Conservation (phyloP, 2,329 filamentous ascomycete species). For the Podosphaera fusca region DNA sequence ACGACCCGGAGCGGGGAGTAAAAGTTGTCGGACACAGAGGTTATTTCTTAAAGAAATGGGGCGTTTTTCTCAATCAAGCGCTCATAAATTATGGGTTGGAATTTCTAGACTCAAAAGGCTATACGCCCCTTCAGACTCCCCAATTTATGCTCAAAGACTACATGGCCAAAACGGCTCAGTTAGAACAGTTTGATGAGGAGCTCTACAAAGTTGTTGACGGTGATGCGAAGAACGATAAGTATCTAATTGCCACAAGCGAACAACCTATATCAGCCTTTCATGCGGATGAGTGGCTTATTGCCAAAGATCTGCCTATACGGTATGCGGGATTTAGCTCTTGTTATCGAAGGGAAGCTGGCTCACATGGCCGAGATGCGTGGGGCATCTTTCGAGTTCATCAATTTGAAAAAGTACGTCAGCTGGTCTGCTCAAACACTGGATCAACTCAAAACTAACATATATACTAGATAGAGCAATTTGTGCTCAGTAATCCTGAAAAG, state of each 20-base stretch:
- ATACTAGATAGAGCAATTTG: conserved; percentile 48
- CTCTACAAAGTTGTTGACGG: conserved; percentile 89
- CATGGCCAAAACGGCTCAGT: conserved; percentile 95
- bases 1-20: conserved; percentile 76
- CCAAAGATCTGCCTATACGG: conserved; percentile 60
- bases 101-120: conserved; percentile 62
- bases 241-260: conserved; percentile 59
- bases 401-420: conserved; percentile 54
- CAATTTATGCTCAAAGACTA: conserved; percentile 88
- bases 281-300: conserved; percentile 76
- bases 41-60: conserved; percentile 78
- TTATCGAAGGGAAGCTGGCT: conserved; percentile 86
- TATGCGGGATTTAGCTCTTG: conserved; percentile 84
- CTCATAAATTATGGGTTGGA: conserved; percentile 88
- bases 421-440: not conserved
- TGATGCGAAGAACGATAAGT: conserved; percentile 73
- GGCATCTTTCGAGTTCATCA: conserved; percentile 96
- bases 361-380: conserved; percentile 85
- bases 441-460: conserved; percentile 6
- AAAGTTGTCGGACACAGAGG: conserved; percentile 90
- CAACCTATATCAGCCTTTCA: conserved; percentile 88
- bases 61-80: conserved; percentile 77
- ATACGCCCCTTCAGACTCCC: conserved; percentile 63
- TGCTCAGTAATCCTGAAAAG: conserved; percentile 64
- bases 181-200: conserved; percentile 94